phyloP scores from a whole-genome alignment of 2,329 filamentous ascomycete species.

The Fusarium torreyae region DNA sequence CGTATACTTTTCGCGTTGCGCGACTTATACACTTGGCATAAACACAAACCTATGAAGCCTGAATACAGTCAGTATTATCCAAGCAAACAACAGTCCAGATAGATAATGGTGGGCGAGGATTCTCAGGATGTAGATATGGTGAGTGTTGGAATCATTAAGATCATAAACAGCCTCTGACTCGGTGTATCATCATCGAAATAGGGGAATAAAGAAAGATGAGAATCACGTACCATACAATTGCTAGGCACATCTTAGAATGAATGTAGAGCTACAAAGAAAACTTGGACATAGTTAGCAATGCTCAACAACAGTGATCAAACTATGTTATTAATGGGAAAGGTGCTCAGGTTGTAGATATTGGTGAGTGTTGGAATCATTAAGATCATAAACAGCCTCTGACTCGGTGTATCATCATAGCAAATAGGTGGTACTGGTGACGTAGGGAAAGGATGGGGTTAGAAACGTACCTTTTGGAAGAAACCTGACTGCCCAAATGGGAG shows the following conservation, averaged over 20 bases:
- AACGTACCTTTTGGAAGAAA: constrained; percentile 48
- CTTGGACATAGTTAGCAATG: constrained; percentile 18
- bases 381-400: constrained; percentile 64
- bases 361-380: constrained; percentile 56
- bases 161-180: constrained; percentile 67
- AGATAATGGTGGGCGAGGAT: background rate
- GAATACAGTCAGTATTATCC: background rate
- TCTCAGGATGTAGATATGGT: constrained; percentile 50
- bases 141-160: constrained; percentile 57
- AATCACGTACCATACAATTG: constrained; percentile 43
- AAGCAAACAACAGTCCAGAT: background rate
- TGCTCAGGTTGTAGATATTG: constrained; percentile 45
- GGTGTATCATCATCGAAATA: constrained; percentile 58
- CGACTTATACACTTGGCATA: background rate
- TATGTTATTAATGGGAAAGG: background rate
- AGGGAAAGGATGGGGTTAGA: background rate
- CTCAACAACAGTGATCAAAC: background rate
- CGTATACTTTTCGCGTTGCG: too few species aligned
- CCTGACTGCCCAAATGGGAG: constrained; percentile 31
- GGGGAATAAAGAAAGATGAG: background rate
- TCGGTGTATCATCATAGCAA: constrained; percentile 59
- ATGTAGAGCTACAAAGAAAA: background rate
- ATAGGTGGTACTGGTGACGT: constrained; percentile 3
- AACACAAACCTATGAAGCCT: background rate
- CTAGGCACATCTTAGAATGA: background rate